Percentiles rank a stretch among this genome's conserved stretches.
phyloP scores from a whole-genome alignment of 2,329 filamentous ascomycete genomes.

The Trichoderma arundinaceum region DNA sequence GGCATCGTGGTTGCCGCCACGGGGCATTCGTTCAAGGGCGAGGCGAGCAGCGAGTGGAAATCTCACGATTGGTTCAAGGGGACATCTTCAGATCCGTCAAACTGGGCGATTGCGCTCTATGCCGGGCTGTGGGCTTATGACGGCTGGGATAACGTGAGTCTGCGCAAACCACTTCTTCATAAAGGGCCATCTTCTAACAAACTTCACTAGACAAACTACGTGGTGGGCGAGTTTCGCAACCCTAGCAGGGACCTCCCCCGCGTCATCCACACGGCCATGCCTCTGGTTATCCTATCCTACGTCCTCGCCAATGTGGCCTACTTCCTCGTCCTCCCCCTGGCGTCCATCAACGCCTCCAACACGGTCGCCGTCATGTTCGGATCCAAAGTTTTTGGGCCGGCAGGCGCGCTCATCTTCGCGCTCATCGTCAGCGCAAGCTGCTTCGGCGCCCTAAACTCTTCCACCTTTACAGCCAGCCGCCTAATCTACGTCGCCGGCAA shows the following conservation, averaged over 20 bases:
- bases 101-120: constrained; percentile 93
- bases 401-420: constrained; percentile 82
- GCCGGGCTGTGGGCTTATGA: constrained; percentile 98
- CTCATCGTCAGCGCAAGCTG: constrained; percentile 90
- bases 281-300: constrained; percentile 88
- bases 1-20: constrained; percentile 90
- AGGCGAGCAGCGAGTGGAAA: constrained; percentile 85
- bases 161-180: background rate
- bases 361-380: constrained; percentile 97
- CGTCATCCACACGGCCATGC: constrained; percentile 96
- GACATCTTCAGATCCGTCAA: constrained; percentile 78
- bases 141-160: constrained; percentile 93
- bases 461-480: constrained; percentile 89
- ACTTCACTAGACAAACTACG: constrained; percentile 81
- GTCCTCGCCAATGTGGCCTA: constrained; percentile 91
- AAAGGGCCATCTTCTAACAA: background rate
- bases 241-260: constrained; percentile 86
- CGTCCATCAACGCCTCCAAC: constrained; percentile 83
- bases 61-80: constrained; percentile 85
- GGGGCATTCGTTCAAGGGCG: constrained; percentile 77
- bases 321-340: constrained; percentile 86
- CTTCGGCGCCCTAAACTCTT: constrained; percentile 92
- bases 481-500: constrained; percentile 94
- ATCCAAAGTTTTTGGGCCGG: constrained; percentile 82
- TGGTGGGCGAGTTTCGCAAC: constrained; percentile 95